These are phyloP conservation scores for Knoxia roxburghii DNA, from an alignment of 257 asterid genomes.

Conservation along the genomic window DNA sequence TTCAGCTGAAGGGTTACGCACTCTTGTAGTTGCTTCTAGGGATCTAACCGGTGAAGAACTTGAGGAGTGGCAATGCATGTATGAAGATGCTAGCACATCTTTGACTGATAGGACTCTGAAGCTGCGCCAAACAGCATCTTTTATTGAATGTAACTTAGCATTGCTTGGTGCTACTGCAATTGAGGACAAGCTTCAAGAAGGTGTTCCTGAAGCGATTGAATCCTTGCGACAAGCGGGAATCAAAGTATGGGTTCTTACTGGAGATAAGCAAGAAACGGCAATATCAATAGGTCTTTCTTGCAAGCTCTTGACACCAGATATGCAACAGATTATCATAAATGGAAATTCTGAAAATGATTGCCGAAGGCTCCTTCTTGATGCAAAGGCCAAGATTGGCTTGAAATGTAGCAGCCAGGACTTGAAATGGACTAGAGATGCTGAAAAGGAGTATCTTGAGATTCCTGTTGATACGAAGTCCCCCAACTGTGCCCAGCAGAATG, in stretches of 20 bases:
- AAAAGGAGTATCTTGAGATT: constrained; percentile 44
- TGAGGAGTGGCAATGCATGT: constrained; percentile 83
- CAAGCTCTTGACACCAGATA: constrained; percentile 87
- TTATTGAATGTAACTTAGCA: constrained; percentile 75
- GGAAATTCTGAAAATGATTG: constrained; percentile 90
- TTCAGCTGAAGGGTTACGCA: constrained; percentile 94
- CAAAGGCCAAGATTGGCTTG: constrained; percentile 57
- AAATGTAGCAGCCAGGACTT: constrained; percentile 33
- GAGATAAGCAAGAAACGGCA: constrained; percentile 99
- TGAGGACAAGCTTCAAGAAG: constrained; percentile 95
- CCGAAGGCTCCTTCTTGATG: constrained; percentile 71
- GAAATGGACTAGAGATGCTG: constrained; percentile 36
- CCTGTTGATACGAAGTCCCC: constrained; percentile 44
- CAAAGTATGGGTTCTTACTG: constrained; percentile 98
- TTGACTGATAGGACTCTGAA: constrained; percentile 82
- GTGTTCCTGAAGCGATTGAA: constrained; percentile 95
- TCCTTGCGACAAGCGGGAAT: constrained; percentile 94
- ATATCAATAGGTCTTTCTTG: constrained; percentile 94
- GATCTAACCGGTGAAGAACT: constrained; percentile 69
- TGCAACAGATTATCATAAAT: constrained; percentile 80
- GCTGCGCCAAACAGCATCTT: constrained; percentile 83
- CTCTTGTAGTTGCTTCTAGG: constrained; percentile 84
- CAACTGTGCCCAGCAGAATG: constrained; percentile 31
- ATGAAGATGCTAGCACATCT: constrained; percentile 95
- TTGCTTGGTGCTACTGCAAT: constrained; percentile 96